Conservation (phyloP, 306 rosid species). For the Cucumis cinereus region DNA sequence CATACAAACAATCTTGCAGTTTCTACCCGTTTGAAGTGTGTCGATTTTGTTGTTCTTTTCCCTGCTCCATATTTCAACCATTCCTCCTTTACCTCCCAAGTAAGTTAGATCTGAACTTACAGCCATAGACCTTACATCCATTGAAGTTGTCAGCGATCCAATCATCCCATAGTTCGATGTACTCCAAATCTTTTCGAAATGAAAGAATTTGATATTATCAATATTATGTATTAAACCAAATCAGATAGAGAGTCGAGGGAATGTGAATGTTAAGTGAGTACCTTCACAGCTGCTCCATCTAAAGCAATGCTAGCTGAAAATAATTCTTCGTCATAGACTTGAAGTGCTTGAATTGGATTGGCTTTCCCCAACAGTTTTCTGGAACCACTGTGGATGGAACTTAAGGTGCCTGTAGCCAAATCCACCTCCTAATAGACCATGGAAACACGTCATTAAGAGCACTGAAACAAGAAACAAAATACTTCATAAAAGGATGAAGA, state of each 20-base stretch:
- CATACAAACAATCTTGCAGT: slow-evolving; percentile 58
- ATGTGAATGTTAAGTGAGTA: slow-evolving; percentile 13
- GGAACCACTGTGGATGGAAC: slow-evolving; percentile 53
- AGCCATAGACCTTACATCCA: slow-evolving; percentile 69
- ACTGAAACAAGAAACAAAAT: neutral
- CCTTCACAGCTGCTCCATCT: slow-evolving; percentile 79
- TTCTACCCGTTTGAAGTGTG: slow-evolving; percentile 45
- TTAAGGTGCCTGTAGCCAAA: slow-evolving; percentile 52
- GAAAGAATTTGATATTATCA: neutral
- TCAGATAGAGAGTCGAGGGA: neutral
- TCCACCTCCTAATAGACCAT: slow-evolving; percentile 52
- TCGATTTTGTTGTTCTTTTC: slow-evolving; percentile 48
- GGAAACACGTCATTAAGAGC: neutral
- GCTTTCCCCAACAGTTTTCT: slow-evolving; percentile 64
- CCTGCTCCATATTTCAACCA: slow-evolving; percentile 70
- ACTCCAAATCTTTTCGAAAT: slow-evolving; percentile 48
- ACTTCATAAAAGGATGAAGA: neutral
- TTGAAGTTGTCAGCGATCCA: slow-evolving; percentile 45
- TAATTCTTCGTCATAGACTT: slow-evolving; percentile 46
- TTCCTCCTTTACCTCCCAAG: slow-evolving; percentile 76
- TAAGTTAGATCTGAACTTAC: slow-evolving; percentile 72
- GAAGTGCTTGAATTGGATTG: slow-evolving; percentile 54
- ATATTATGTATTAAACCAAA: neutral
- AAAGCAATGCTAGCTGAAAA: slow-evolving; percentile 56
- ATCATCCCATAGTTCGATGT: slow-evolving; percentile 42